These are phyloP conservation scores for Neurospora sp. DNA, from an alignment of 495 filamentous ascomycete species.

Conservation along the genomic window DNA sequence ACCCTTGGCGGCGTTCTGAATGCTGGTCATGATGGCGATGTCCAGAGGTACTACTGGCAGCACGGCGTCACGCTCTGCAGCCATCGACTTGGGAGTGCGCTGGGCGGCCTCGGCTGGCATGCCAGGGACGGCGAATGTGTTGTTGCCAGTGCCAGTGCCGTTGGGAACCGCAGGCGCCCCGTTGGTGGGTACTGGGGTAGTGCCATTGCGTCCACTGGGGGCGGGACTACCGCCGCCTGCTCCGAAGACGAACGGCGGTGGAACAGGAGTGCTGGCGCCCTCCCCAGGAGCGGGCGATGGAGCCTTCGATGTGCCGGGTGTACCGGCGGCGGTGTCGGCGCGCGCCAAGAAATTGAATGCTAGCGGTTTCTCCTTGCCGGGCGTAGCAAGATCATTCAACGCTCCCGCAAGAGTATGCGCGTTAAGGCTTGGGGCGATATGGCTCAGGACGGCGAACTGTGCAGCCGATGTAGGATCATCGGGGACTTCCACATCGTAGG, in stretches of 20 bases:
- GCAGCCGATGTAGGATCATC: conserved; percentile 85
- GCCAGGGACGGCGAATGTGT: conserved; percentile 12
- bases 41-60: conserved; percentile 78
- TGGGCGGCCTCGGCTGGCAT: conserved; percentile 28
- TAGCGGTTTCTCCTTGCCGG: conserved; percentile 41
- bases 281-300: conserved; percentile 74
- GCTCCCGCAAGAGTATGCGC: conserved; percentile 26
- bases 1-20: conserved; percentile 72
- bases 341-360: conserved; percentile 47
- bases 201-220: conserved; percentile 36
- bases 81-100: conserved; percentile 39
- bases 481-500: conserved; percentile 73
- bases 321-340: conserved; percentile 49
- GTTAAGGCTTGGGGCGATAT: conserved; percentile 52
- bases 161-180: conserved; percentile 12
- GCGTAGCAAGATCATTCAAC: conserved; percentile 35
- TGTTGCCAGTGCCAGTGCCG: conserved; percentile 15
- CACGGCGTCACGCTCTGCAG: conserved; percentile 65
- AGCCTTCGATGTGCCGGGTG: conserved; percentile 73
- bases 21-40: conserved; percentile 75
- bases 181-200: conserved; percentile 33
- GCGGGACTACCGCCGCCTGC: conserved; percentile 35
- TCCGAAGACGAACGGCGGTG: conserved; percentile 42
- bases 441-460: conserved; percentile 64
- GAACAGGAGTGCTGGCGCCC: conserved; percentile 54